Conservation (phyloP, 345 rosid species). For the Heritiera littoralis region DNA sequence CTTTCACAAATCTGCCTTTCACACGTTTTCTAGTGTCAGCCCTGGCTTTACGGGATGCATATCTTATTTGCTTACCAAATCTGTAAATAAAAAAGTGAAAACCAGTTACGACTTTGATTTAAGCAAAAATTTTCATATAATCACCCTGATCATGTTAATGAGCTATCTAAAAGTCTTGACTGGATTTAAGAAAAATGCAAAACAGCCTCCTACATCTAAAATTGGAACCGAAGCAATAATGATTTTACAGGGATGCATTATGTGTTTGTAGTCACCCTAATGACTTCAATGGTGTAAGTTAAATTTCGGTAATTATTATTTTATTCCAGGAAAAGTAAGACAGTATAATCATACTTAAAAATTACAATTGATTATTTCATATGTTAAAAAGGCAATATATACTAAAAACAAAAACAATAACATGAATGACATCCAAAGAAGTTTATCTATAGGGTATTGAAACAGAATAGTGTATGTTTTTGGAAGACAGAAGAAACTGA, state of each 20-base stretch:
- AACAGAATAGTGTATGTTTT: background rate
- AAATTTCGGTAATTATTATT: background rate
- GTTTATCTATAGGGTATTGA: background rate
- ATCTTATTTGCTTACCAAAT: slow-evolving; percentile 25
- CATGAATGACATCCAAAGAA: background rate
- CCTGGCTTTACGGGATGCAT: too few species aligned
- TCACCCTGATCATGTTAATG: background rate
- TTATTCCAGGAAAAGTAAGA: background rate
- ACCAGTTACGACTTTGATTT: background rate
- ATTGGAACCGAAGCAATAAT: background rate
- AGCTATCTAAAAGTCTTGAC: background rate
- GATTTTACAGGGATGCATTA: background rate
- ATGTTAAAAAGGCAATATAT: background rate
- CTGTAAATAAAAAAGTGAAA: slow-evolving; percentile 35
- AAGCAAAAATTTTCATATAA: background rate
- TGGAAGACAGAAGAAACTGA: background rate
- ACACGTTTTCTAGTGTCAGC: too few species aligned
- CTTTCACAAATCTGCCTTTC: too few species aligned
- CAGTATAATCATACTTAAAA: background rate
- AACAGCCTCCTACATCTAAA: background rate
- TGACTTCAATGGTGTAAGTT: slow-evolving; percentile 1
- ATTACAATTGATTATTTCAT: background rate
- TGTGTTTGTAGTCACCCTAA: background rate
- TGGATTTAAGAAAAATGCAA: background rate
- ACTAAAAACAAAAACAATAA: background rate